A percentile compares a stretch with the other conserved stretches of the same genome.
Evolutionary conservation across 768 basidiomycete genomes (phyloP).

Genomic region (Hericium alpestre): DNA sequence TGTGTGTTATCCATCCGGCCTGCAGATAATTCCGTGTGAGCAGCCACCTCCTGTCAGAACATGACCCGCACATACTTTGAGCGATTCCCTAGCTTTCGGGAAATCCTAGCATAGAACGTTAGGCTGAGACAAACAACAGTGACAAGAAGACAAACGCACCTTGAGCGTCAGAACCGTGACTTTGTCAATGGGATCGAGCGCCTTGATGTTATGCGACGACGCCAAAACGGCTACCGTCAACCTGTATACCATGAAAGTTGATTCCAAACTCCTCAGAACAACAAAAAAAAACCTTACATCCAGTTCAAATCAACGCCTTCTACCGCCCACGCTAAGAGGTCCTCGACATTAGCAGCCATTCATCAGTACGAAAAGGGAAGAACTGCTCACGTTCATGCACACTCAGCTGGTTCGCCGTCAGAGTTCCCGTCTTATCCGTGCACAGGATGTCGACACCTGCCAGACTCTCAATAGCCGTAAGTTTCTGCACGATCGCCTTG

Average conservation of each 20-base stretch:
- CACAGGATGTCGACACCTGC: slow-evolving; percentile 39
- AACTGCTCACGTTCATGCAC: slow-evolving; percentile 26
- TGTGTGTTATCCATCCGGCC: slow-evolving; percentile 33
- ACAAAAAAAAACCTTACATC: slow-evolving; percentile 12
- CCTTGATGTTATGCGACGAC: slow-evolving; percentile 35
- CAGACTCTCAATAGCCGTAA: slow-evolving; percentile 40
- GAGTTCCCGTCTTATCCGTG: slow-evolving; percentile 34
- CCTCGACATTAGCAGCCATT: background rate
- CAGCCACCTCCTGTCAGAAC: background rate
- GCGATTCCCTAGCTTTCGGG: slow-evolving; percentile 31
- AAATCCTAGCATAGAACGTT: slow-evolving; percentile 21
- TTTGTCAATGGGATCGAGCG: slow-evolving; percentile 38
- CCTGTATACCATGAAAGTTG: slow-evolving; percentile 6
- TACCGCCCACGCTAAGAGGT: slow-evolving; percentile 9
- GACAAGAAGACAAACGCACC: slow-evolving; percentile 5
- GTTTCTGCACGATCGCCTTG: slow-evolving; percentile 37
- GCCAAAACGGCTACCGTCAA: slow-evolving; percentile 33
- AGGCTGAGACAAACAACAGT: background rate
- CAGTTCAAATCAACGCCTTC: slow-evolving; percentile 22
- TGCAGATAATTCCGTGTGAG: slow-evolving; percentile 16
- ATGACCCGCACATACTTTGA: slow-evolving; percentile 1
- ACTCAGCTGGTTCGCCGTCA: slow-evolving; percentile 40
- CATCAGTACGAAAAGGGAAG: background rate
- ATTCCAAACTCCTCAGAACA: background rate
- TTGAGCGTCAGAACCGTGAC: slow-evolving; percentile 34